Percentiles rank a stretch among this genome's conserved stretches.
These are phyloP conservation scores for Paspalum notatum DNA, from an alignment of 176 grass and related monocot genomes.

Conservation along the genomic window DNA sequence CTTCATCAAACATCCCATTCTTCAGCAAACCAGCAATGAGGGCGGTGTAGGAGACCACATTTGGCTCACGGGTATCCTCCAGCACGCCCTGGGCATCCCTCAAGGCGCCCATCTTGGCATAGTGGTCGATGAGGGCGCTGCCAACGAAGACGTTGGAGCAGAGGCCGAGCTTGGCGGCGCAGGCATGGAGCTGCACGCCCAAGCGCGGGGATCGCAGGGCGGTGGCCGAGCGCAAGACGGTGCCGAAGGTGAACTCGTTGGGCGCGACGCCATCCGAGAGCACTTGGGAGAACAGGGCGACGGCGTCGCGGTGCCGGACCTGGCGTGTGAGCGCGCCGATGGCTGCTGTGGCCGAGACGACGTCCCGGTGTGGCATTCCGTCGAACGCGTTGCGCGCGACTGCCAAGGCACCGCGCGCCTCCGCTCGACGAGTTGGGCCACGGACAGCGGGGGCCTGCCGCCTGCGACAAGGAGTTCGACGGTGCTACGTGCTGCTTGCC, in stretches of 20 bases:
- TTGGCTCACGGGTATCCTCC: conserved; percentile 59
- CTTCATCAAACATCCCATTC: conserved; percentile 55
- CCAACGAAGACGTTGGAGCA: conserved; percentile 74
- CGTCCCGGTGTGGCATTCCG: conserved; percentile 61
- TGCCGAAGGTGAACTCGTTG: conserved; percentile 89
- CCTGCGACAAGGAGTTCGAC: too few relatives aligned
- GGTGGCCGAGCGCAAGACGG: conserved; percentile 61
- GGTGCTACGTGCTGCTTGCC: too few relatives aligned
- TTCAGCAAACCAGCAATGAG: conserved; percentile 70
- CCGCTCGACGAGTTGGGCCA: neutral
- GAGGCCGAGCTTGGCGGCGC: conserved; percentile 66
- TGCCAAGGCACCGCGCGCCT: neutral
- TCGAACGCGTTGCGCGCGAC: conserved; percentile 55
- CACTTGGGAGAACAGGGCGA: conserved; percentile 53
- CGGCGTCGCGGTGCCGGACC: conserved; percentile 55
- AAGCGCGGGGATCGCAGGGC: conserved; percentile 43
- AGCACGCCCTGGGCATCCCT: conserved; percentile 59
- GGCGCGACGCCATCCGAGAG: conserved; percentile 48
- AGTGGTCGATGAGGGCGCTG: conserved; percentile 79
- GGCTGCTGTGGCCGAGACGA: conserved; percentile 62
- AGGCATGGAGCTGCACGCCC: conserved; percentile 75
- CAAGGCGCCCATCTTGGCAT: conserved; percentile 70
- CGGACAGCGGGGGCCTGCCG: too few relatives aligned
- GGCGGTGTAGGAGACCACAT: conserved; percentile 76
- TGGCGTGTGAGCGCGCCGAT: conserved; percentile 59